phyloP scores from a whole-genome alignment of 2,329 filamentous ascomycete genomes.

The Fusarium bulbicola region DNA sequence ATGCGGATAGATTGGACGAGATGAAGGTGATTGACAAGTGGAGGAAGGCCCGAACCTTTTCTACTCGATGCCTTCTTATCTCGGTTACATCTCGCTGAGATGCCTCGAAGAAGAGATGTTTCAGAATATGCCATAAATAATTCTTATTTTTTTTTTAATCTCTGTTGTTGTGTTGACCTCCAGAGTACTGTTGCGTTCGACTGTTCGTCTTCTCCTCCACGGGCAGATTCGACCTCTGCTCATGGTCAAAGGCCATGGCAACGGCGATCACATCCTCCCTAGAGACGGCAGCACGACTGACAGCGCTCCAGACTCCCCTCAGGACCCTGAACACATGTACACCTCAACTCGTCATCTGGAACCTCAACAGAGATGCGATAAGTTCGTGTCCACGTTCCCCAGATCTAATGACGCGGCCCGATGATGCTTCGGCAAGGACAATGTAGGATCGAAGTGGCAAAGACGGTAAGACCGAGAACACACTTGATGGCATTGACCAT shows the following conservation, averaged over 20 bases:
- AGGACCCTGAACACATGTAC: slow-evolving; percentile 6
- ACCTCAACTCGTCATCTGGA: slow-evolving; percentile 4
- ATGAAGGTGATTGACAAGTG: background rate
- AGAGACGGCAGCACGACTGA: background rate
- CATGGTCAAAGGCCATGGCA: too few species aligned
- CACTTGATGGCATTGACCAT: background rate
- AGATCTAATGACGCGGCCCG: slow-evolving; percentile 7
- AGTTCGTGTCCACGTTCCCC: background rate
- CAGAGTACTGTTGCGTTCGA: background rate
- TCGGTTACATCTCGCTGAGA: slow-evolving; percentile 5
- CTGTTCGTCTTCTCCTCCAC: background rate
- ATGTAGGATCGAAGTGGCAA: background rate
- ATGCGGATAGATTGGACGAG: background rate
- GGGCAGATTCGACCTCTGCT: background rate
- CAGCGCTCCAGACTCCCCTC: background rate
- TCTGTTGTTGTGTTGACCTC: background rate
- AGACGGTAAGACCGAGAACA: background rate
- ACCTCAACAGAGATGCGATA: slow-evolving; percentile 21
- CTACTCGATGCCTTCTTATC: slow-evolving; percentile 2
- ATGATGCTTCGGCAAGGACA: background rate
- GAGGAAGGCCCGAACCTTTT: slow-evolving; percentile 17
- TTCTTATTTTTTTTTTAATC: fast-evolving
- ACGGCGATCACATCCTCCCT: background rate
- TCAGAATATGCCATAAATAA: background rate
- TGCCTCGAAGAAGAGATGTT: background rate